These are phyloP conservation scores for Groenewaldozyma sp. DNA, from an alignment of 1,139 yeast species.

Conservation along the genomic window DNA sequence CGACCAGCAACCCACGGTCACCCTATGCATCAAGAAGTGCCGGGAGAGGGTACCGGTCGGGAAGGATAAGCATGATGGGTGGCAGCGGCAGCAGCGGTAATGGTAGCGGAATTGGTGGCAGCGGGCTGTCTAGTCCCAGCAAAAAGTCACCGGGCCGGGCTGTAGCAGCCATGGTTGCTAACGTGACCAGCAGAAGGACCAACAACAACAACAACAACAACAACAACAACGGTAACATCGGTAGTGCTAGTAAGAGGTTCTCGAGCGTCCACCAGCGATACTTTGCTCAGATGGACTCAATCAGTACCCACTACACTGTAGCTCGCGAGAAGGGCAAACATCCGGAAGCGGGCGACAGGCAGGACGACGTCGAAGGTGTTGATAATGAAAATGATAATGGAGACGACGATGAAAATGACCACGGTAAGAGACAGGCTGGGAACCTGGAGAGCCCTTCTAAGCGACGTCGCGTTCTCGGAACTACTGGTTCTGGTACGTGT, in stretches of 20 bases:
- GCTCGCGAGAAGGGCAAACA: neutral
- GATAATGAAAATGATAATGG: neutral
- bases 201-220: no score
- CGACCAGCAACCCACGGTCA: neutral
- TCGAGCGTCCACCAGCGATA: conserved; percentile 22
- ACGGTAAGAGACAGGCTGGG: neutral
- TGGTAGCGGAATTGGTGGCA: no score
- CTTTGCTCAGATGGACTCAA: conserved; percentile 26
- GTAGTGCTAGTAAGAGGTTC: conserved; percentile 13
- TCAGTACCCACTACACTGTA: conserved; percentile 20
- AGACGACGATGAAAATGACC: neutral
- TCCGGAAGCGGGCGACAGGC: neutral
- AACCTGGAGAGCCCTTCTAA: neutral
- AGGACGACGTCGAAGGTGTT: neutral
- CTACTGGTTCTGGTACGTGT: no score
- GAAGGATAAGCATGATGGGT: no score
- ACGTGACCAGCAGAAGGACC: neutral
- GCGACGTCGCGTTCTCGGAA: conserved; percentile 1
- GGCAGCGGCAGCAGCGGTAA: neutral
- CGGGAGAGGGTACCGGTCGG: neutral
- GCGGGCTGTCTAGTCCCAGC: no score
- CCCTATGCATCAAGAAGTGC: neutral
- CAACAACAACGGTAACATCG: neutral
- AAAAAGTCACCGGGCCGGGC: neutral
- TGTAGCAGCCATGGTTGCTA: neutral